Conservation (phyloP, 495 filamentous ascomycete genomes). For the Cercophora samala region DNA sequence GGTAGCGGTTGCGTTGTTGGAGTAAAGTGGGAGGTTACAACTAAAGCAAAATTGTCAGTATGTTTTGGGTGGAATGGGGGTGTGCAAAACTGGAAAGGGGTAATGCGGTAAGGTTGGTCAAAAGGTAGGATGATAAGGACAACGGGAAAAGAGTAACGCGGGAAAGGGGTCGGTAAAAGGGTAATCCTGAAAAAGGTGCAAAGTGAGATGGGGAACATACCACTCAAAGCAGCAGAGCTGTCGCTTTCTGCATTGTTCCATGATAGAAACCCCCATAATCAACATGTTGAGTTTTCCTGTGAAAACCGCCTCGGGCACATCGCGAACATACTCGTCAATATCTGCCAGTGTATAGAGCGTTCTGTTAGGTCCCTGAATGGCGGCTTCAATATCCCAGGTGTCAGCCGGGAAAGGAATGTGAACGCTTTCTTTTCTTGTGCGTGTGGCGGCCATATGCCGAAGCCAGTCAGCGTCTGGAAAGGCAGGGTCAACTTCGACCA, state of each 20-base stretch:
- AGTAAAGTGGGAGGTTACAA: conserved; percentile 56
- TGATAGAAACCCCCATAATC: conserved; percentile 53
- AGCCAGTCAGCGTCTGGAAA: conserved; percentile 59
- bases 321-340: conserved; percentile 55
- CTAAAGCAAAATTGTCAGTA: conserved; percentile 26
- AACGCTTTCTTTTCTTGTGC: conserved; percentile 53
- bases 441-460: conserved; percentile 45
- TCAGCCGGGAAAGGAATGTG: conserved; percentile 50
- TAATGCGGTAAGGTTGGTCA: no score
- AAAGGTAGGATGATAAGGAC: no score
- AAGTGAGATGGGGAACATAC: conserved; percentile 31
- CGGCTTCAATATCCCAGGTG: conserved; percentile 51
- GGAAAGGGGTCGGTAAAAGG: not conserved
- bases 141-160: no score
- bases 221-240: conserved; percentile 58
- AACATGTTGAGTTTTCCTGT: conserved; percentile 58
- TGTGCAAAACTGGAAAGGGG: no score
- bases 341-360: conserved; percentile 58
- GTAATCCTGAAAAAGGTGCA: no score
- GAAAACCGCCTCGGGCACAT: conserved; percentile 40
- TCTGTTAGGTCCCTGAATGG: conserved; percentile 41
- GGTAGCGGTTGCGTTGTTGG: conserved; percentile 43
- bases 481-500: conserved; percentile 57
- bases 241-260: conserved; percentile 41
- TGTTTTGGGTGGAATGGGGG: not conserved